These are phyloP conservation scores for Hygrocybe punicea DNA, from an alignment of 768 basidiomycete genomes.

Conservation along the genomic window DNA sequence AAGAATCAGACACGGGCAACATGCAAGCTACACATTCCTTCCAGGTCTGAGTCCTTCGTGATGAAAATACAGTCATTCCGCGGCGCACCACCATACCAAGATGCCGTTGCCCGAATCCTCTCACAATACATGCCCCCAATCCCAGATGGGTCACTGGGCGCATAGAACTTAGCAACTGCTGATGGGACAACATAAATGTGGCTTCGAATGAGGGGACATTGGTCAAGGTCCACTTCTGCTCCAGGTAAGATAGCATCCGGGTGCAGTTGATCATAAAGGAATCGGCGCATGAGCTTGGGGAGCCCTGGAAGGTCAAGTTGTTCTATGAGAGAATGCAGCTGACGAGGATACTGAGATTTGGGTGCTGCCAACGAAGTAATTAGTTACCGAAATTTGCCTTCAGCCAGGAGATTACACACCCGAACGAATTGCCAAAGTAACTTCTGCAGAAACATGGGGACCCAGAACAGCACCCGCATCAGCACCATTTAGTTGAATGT, in stretches of 20 bases:
- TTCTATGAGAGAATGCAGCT: neutral
- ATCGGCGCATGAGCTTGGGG: slow-evolving; percentile 19
- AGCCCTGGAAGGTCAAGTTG: slow-evolving; percentile 15
- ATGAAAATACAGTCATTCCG: slow-evolving; percentile 24
- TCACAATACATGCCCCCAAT: slow-evolving; percentile 28
- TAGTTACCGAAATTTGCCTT: no score
- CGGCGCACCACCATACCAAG: slow-evolving; percentile 19
- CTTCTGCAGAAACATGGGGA: no score
- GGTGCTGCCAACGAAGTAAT: no score
- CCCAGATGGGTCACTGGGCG: slow-evolving; percentile 28
- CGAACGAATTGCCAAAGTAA: no score
- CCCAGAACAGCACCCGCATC: no score
- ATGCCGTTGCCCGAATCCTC: slow-evolving; percentile 19
- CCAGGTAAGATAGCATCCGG: slow-evolving; percentile 9
- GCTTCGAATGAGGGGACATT: slow-evolving; percentile 15
- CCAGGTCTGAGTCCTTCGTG: slow-evolving; percentile 8
- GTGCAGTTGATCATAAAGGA: slow-evolving; percentile 25
- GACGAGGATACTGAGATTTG: neutral
- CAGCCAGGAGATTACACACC: no score
- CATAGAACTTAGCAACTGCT: slow-evolving; percentile 20
- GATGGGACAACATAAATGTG: slow-evolving; percentile 17
- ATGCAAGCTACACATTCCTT: slow-evolving; percentile 20
- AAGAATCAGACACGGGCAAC: slow-evolving; percentile 24
- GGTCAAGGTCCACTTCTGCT: slow-evolving; percentile 10
- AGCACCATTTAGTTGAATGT: no score